Evolutionary conservation across 257 asterid genomes (phyloP).

Genomic region (Apocynum venetum): DNA sequence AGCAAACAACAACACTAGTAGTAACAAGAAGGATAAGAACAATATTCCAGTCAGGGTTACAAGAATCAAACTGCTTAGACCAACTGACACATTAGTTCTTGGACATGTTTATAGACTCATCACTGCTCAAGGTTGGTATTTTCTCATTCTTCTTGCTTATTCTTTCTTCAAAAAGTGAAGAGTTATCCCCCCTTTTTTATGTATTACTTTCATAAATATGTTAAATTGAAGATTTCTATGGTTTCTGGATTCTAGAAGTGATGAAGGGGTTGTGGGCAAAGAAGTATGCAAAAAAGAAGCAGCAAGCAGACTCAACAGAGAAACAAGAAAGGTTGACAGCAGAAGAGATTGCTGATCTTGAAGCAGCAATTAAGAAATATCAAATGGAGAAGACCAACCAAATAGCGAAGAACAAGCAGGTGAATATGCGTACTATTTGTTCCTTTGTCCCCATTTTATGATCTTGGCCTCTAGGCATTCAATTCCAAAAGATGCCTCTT

Average conservation of each 20-base stretch:
- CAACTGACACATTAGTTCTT: conserved; percentile 67
- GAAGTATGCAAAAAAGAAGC: conserved; percentile 64
- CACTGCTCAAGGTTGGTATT: conserved; percentile 59
- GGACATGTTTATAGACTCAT: conserved; percentile 87
- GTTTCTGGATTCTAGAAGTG: conserved; percentile 28
- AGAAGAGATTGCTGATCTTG: conserved; percentile 38
- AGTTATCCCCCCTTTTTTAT: not conserved
- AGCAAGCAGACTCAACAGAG: conserved; percentile 29
- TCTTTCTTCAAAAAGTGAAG: not conserved
- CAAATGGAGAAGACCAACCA: conserved; percentile 29
- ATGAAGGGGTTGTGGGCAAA: conserved; percentile 81
- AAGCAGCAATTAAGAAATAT: conserved; percentile 36
- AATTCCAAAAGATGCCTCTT: not conserved
- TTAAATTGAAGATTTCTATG: not conserved
- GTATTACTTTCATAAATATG: not conserved
- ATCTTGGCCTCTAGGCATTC: not conserved
- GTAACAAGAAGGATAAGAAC: conserved; percentile 6
- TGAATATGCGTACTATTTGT: not conserved
- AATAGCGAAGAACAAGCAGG: conserved; percentile 27
- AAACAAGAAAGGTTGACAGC: conserved; percentile 30
- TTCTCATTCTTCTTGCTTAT: not conserved
- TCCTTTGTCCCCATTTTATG: not conserved
- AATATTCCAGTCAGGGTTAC: conserved; percentile 52
- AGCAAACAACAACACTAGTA: conserved; percentile 4
- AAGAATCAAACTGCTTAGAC: conserved; percentile 73